phyloP scores from a whole-genome alignment of 768 basidiomycete genomes.

The Sarcodon sp. region DNA sequence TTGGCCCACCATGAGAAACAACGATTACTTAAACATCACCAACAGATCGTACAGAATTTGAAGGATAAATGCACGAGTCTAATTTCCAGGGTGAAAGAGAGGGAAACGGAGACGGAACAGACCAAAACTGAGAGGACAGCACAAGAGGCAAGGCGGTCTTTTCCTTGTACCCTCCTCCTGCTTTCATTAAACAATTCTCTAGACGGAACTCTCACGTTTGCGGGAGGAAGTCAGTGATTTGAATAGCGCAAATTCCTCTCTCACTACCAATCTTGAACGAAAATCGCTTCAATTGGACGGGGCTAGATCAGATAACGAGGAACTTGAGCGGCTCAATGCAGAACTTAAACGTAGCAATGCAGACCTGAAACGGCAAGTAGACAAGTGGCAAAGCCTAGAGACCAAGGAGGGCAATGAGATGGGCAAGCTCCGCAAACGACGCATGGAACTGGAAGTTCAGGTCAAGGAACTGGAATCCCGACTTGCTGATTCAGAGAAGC shows the following conservation, averaged over 20 bases:
- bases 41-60: constrained; percentile 11
- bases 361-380: constrained; percentile 50
- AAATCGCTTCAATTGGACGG: constrained; percentile 45
- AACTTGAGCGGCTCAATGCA: constrained; percentile 42
- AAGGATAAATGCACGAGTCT: constrained; percentile 20
- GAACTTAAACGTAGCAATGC: constrained; percentile 43
- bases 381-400: constrained; percentile 58
- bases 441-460: constrained; percentile 42
- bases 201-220: constrained; percentile 29
- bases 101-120: constrained; percentile 23
- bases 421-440: constrained; percentile 39
- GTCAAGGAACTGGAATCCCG: constrained; percentile 30
- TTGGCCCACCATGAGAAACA: constrained; percentile 14
- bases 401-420: constrained; percentile 47
- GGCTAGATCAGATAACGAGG: constrained; percentile 33
- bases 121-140: constrained; percentile 30
- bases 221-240: constrained; percentile 38
- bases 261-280: constrained; percentile 42
- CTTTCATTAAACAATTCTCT: background rate
- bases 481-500: constrained; percentile 17
- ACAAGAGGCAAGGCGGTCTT: constrained; percentile 15
- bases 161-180: background rate
- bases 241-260: constrained; percentile 30
- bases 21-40: constrained; percentile 12
- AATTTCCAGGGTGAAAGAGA: constrained; percentile 24